A percentile compares a stretch with the other conserved stretches of the same genome.
Evolutionary conservation across 345 rosid genomes (phyloP).

Genomic region (Populus deltoides): DNA sequence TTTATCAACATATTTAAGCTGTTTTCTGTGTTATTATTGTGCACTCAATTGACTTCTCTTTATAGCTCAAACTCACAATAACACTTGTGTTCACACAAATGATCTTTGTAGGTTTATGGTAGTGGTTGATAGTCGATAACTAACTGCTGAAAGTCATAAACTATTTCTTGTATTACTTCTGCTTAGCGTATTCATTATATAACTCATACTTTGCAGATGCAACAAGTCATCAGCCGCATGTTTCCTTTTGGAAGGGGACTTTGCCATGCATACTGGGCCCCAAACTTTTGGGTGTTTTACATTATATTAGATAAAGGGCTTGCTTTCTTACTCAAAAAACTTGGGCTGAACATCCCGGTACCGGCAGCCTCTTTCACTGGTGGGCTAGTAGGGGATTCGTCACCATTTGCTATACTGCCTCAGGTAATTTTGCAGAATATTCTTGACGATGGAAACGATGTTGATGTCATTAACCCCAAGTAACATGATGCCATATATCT

Average conservation of each 20-base stretch:
- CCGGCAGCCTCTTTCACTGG: slow-evolving; percentile 86
- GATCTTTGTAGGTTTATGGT: no score
- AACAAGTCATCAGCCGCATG: slow-evolving; percentile 70
- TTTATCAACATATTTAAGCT: no score
- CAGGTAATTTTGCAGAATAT: slow-evolving; percentile 37
- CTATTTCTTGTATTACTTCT: neutral
- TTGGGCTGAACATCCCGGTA: slow-evolving; percentile 47
- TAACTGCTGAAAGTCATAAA: no score
- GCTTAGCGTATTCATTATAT: slow-evolving; percentile 20
- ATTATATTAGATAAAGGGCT: slow-evolving; percentile 72
- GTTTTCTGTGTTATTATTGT: no score
- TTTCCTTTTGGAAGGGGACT: slow-evolving; percentile 98
- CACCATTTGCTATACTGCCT: slow-evolving; percentile 74
- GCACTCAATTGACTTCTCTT: no score
- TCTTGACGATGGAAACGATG: neutral
- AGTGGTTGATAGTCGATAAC: no score
- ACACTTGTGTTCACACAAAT: no score
- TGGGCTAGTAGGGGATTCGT: slow-evolving; percentile 79
- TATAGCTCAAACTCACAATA: no score
- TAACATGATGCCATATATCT: neutral
- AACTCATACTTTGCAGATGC: slow-evolving; percentile 54
- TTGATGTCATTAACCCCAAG: neutral
- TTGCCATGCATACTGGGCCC: slow-evolving; percentile 98
- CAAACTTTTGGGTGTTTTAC: slow-evolving; percentile 93
- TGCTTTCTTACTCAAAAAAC: slow-evolving; percentile 49